A percentile compares a stretch with the other conserved stretches of the same genome.
Conservation (phyloP, 2,329 filamentous ascomycete species). For the Ascochyta koolunga region DNA sequence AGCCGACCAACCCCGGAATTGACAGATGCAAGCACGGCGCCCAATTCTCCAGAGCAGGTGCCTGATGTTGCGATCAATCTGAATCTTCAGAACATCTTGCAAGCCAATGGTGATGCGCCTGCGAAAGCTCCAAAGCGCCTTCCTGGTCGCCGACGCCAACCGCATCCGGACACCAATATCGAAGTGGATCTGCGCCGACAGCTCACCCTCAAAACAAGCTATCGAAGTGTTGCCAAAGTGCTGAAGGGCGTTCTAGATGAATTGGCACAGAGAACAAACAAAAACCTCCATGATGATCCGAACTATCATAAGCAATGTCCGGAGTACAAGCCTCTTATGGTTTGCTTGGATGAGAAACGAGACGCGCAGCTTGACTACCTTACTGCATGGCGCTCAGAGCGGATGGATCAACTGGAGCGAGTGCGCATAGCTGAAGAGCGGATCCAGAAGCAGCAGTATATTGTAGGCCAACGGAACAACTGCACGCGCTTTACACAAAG, state of each 20-base stretch:
- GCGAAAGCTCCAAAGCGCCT: constrained; percentile 46
- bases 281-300: constrained; percentile 62
- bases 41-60: constrained; percentile 45
- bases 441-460: constrained; percentile 44
- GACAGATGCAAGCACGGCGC: constrained; percentile 45
- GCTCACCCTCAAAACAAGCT: constrained; percentile 69
- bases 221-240: constrained; percentile 66
- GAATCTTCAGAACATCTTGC: constrained; percentile 43
- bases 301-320: constrained; percentile 59
- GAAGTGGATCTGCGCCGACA: constrained; percentile 61
- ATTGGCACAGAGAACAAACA: constrained; percentile 65
- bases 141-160: constrained; percentile 54
- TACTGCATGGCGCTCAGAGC: constrained; percentile 45
- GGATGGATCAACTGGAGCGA: constrained; percentile 46
- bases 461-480: constrained; percentile 31
- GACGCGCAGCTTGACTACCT: constrained; percentile 48
- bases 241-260: constrained; percentile 70
- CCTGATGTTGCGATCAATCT: constrained; percentile 41
- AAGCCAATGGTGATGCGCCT: constrained; percentile 44
- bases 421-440: constrained; percentile 43
- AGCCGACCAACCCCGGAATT: constrained; percentile 44
- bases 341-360: constrained; percentile 58
- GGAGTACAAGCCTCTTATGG: constrained; percentile 60
- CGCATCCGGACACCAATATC: constrained; percentile 53
- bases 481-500: neutral